Conservation (phyloP, 2,329 filamentous ascomycete species). For the Trichocomaceae sp. region DNA sequence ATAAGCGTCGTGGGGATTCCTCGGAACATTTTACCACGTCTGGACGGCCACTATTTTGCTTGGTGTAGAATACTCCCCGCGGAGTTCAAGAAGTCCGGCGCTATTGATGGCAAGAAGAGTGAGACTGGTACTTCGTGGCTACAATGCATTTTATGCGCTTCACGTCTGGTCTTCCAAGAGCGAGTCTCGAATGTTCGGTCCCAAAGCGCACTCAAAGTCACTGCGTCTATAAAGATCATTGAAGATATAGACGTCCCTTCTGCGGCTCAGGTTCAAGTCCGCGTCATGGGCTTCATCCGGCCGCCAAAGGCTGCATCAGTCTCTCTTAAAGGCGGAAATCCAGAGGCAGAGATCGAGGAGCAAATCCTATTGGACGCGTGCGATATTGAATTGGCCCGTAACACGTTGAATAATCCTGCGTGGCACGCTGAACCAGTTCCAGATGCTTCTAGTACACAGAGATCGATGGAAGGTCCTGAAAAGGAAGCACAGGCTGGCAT, state of each 20-base stretch:
- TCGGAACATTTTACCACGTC: constrained; percentile 47
- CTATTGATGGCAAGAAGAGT: background rate
- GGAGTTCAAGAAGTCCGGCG: background rate
- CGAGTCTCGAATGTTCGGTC: constrained; percentile 31
- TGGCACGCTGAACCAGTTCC: constrained; percentile 31
- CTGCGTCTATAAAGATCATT: constrained; percentile 32
- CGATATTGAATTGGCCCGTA: constrained; percentile 33
- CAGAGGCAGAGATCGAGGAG: constrained; percentile 31
- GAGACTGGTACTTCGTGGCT: constrained; percentile 43
- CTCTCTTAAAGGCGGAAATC: constrained; percentile 26
- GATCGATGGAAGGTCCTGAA: constrained; percentile 19
- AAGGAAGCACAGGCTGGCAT: constrained; percentile 16
- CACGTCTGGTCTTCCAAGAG: constrained; percentile 35
- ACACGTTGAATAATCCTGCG: constrained; percentile 31
- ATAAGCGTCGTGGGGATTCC: constrained; percentile 50
- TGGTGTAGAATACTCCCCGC: constrained; percentile 40
- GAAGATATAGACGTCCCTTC: constrained; percentile 20
- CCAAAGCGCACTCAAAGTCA: constrained; percentile 43
- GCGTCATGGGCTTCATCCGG: constrained; percentile 52
- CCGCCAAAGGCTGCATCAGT: constrained; percentile 14
- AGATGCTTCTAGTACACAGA: constrained; percentile 17
- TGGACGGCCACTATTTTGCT: constrained; percentile 59
- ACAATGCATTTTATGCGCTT: constrained; percentile 52
- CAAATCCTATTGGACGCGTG: constrained; percentile 32
- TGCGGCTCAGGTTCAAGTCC: constrained; percentile 36